Conservation (phyloP, 805 yeast genomes). For the Metahyphopichia silvanorum region DNA sequence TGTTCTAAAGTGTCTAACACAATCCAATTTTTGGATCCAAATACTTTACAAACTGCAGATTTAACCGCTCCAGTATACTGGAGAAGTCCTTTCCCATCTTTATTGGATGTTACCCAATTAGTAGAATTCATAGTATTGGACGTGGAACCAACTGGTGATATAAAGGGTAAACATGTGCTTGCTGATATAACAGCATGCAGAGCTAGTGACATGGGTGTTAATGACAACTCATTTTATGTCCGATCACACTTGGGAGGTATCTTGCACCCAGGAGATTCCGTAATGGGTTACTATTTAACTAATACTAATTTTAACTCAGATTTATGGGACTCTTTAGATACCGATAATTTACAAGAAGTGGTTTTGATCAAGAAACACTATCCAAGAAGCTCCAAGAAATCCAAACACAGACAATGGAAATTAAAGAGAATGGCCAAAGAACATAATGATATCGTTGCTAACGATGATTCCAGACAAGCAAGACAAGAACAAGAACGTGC, state of each 20-base stretch:
- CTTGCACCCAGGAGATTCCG: slow-evolving; percentile 95
- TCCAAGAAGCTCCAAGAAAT: slow-evolving; percentile 70
- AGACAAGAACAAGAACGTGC: slow-evolving; percentile 89
- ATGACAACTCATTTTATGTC: slow-evolving; percentile 78
- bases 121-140: slow-evolving; percentile 88
- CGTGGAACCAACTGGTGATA: slow-evolving; percentile 85
- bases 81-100: slow-evolving; percentile 75
- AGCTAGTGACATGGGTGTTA: slow-evolving; percentile 80
- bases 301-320: slow-evolving; percentile 89
- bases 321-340: slow-evolving; percentile 67
- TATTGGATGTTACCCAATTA: slow-evolving; percentile 72
- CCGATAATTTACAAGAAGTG: slow-evolving; percentile 75
- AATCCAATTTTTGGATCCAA: slow-evolving; percentile 84
- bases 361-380: slow-evolving; percentile 85
- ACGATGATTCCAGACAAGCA: slow-evolving; percentile 65
- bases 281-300: slow-evolving; percentile 81
- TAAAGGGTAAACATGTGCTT: slow-evolving; percentile 71
- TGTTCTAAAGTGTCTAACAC: slow-evolving; percentile 83
- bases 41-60: slow-evolving; percentile 74
- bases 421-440: slow-evolving; percentile 97
- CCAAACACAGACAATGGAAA: slow-evolving; percentile 83
- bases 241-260: slow-evolving; percentile 93
- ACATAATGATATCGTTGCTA: slow-evolving; percentile 82
- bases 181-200: slow-evolving; percentile 94
- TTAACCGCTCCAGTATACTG: slow-evolving; percentile 69